Percentiles rank a stretch among this genome's conserved stretches.
Conservation (phyloP, 371 early-diverging fungal species). For the Aphelidium insulamus region DNA sequence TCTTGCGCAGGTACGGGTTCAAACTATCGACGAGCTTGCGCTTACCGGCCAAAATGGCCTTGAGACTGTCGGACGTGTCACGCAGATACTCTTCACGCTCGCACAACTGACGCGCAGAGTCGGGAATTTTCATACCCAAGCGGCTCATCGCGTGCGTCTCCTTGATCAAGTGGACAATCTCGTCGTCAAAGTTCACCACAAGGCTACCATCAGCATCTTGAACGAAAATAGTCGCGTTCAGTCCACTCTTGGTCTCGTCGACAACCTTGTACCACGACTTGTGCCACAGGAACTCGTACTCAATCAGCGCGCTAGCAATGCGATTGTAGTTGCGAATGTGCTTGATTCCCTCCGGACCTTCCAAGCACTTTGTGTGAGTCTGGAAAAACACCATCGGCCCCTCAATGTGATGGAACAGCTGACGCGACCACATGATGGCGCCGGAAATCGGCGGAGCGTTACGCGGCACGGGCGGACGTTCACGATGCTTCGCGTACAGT, state of each 20-base stretch:
- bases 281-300: conserved; percentile 31
- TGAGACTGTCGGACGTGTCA: conserved; percentile 13
- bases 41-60: conserved; percentile 16
- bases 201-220: conserved; percentile 18
- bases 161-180: conserved; percentile 25
- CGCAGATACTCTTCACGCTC: conserved; percentile 28
- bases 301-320: conserved; percentile 27
- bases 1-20: conserved; percentile 14
- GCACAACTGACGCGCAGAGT: conserved; percentile 16
- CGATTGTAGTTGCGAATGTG: conserved; percentile 37
- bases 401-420: conserved; percentile 28
- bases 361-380: conserved; percentile 16
- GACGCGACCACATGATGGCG: conserved; percentile 32
- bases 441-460: conserved; percentile 30
- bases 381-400: conserved; percentile 26
- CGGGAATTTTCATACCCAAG: conserved; percentile 24
- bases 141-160: conserved; percentile 24
- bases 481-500: conserved; percentile 28
- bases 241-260: conserved; percentile 26
- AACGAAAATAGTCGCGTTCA: conserved; percentile 30
- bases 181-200: conserved; percentile 33
- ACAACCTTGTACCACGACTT: conserved; percentile 23
- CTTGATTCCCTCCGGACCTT: conserved; percentile 23
- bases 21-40: conserved; percentile 16
- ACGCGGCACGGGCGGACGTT: conserved; percentile 24